Evolutionary conservation across 2,329 filamentous ascomycete species (phyloP).

Genomic region (Pseudocercospora fuligena): DNA sequence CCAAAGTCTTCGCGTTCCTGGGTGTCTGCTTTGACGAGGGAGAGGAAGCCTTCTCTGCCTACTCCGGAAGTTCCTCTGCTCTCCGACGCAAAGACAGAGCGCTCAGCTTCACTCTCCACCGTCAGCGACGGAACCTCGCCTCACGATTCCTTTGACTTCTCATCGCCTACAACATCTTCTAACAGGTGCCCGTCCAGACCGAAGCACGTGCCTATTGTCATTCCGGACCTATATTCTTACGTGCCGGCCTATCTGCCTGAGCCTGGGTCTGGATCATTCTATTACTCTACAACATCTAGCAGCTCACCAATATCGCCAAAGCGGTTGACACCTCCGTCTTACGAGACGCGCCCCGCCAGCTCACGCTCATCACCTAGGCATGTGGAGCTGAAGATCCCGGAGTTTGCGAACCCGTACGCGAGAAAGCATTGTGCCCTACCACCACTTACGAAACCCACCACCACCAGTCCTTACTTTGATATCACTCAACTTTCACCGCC

Average conservation of each 20-base stretch:
- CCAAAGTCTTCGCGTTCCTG: slow-evolving; percentile 28
- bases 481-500: slow-evolving; percentile 37
- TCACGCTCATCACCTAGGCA: slow-evolving; percentile 43
- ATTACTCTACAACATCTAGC: slow-evolving; percentile 21
- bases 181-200: slow-evolving; percentile 33
- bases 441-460: slow-evolving; percentile 27
- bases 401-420: slow-evolving; percentile 50
- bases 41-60: slow-evolving; percentile 22
- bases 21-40: slow-evolving; percentile 25
- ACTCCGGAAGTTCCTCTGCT: slow-evolving; percentile 12
- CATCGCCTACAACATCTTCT: slow-evolving; percentile 10
- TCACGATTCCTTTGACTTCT: slow-evolving; percentile 31
- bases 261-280: slow-evolving; percentile 22
- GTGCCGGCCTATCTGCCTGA: slow-evolving; percentile 24
- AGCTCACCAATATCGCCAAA: slow-evolving; percentile 21
- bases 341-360: slow-evolving; percentile 22
- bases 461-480: slow-evolving; percentile 34
- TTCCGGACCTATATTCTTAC: slow-evolving; percentile 44
- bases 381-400: slow-evolving; percentile 56
- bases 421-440: slow-evolving; percentile 40
- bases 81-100: slow-evolving; percentile 9
- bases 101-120: slow-evolving; percentile 19
- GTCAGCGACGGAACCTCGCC: slow-evolving; percentile 23
- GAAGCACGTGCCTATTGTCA: slow-evolving; percentile 52
- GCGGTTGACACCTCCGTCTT: slow-evolving; percentile 8